Evolutionary conservation across 2,329 filamentous ascomycete genomes (phyloP), one percentile per base, ranked within the genome.

Genomic region (Massarina eburnea): DNA sequence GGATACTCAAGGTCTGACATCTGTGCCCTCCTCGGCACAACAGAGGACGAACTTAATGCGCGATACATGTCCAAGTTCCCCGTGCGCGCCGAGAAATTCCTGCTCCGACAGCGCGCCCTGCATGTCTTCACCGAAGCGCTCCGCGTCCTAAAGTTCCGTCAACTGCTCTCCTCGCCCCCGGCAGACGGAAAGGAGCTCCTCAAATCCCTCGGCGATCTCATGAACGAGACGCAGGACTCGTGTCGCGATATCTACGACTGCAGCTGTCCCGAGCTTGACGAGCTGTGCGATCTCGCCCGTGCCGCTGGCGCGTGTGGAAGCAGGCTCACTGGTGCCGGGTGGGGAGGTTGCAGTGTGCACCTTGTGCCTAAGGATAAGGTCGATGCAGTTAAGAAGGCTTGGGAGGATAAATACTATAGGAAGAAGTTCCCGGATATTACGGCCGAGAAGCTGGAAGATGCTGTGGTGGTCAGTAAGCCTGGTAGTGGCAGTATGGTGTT

Each of bases 341-440:
- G 94, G 94, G 94, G 94, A 51, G 94, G 94, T 2, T 97, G 94
- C 74, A 94, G 84, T 49, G 92, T 99, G 46, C 94, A 99, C 73
- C 80, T 99, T 46, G 87, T 97, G 41, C 88, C 92, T 0, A 88
- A 84, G 46, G 81, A 90, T 61, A 92, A 87, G 71, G 87, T 96
- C 0, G 84, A 86, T 4, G 81, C 76, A 20, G 88, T 99, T 18
- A 89, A 82, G 68, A 78, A 81, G 61, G 89, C 89, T 4, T 84
- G 94, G 80, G 82, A 88, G 60, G 80, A 80, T 52, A 84, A 91
- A 65, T 99, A 97, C 69, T 97, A 95, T 70, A 74, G 80, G 45
- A 87, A 86, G 75, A 80, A 80, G 57, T 85, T 84, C 62, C 83
- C 83, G 0, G 78, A 80, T 51, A 81, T 86, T 39, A 86, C 78